A percentile compares a stretch with the other conserved stretches of the same genome.
Conservation (phyloP, 1,284 basidiomycete genomes). For the Cystobasidium sp. region DNA sequence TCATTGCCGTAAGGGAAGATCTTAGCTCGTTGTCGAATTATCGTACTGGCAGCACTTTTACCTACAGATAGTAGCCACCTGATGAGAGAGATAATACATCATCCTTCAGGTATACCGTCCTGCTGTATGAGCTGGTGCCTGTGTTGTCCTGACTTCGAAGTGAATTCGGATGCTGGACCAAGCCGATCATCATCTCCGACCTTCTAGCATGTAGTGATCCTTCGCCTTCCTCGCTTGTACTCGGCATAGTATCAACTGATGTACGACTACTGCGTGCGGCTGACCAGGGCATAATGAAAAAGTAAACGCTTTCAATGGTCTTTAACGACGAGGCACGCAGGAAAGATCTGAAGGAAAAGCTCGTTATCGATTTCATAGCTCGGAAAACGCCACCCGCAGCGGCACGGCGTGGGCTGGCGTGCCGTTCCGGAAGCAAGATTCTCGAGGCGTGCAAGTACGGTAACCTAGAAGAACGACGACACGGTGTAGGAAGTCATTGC, state of each 20-base stretch:
- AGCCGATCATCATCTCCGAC: constrained; percentile 20
- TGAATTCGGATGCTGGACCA: constrained; percentile 8
- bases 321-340: too few species aligned
- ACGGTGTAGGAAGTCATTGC: too few species aligned
- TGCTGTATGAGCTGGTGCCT: neutral
- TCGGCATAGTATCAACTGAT: constrained; percentile 2
- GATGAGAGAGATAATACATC: constrained; percentile 6
- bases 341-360: too few species aligned
- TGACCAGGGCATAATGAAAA: neutral
- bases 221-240: neutral
- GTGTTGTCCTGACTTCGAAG: constrained; percentile 1
- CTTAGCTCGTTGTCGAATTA: neutral
- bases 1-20: neutral
- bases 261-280: constrained; percentile 9
- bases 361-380: too few species aligned
- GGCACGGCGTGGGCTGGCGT: too few species aligned
- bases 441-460: too few species aligned
- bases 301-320: too few species aligned
- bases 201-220: neutral
- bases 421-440: too few species aligned
- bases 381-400: too few species aligned
- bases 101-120: constrained; percentile 15
- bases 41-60: neutral
- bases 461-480: too few species aligned
- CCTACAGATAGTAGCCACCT: constrained; percentile 25